Evolutionary conservation across 495 filamentous ascomycete species (phyloP), one percentile per base, ranked within the genome.

Genomic region (Aspergillus sparsus): DNA sequence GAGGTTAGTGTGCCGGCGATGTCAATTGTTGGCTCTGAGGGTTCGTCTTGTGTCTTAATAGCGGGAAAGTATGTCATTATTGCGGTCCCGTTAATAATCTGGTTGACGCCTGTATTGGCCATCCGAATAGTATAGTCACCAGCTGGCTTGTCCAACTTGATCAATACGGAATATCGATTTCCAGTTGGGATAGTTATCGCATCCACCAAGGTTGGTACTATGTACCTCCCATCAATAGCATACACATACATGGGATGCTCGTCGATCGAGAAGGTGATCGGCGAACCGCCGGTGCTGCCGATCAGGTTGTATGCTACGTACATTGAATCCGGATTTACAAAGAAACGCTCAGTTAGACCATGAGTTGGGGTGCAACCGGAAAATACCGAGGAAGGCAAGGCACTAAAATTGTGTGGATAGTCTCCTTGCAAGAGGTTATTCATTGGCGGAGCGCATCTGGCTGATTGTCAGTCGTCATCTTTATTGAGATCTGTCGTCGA

Each of bases 201-300:
- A 32, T 80, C 73, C 3, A 73, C 74, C 16, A 46, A 49, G 3
- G 61, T 55, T 0, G 77, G 77, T 36, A 69, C 53, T 45, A 80
- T 63, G 47, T 78, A 80, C 1, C 66, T 69, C 5, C 77, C 77
- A 52, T 80, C 77, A 13, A 78, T 65, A 3, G 69, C 76, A 54
- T 80, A 80, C 6, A 80, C 63, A 52, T 66, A 77, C 72, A 80
- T 68, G 34, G 62, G 63, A 39, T 80, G 77, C 37, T 76, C 70
- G 51, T 79, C 77, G 46, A 80, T 68, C 3, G 77, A 73, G 56
- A 73, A 71, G 3, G 59, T 63, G 7, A 70, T 60, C 8, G 66
- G 27, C 7, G 68, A 56, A 7, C 73, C 8, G 2, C 66, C 63
- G 2, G 74, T 65, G 7, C 71, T 55, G 49, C 65, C 71, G 39